Percentiles rank a stretch among this genome's conserved stretches.
phyloP scores from a whole-genome alignment of 192 early-diverging fungal species.

The Entomortierella parvispora region DNA sequence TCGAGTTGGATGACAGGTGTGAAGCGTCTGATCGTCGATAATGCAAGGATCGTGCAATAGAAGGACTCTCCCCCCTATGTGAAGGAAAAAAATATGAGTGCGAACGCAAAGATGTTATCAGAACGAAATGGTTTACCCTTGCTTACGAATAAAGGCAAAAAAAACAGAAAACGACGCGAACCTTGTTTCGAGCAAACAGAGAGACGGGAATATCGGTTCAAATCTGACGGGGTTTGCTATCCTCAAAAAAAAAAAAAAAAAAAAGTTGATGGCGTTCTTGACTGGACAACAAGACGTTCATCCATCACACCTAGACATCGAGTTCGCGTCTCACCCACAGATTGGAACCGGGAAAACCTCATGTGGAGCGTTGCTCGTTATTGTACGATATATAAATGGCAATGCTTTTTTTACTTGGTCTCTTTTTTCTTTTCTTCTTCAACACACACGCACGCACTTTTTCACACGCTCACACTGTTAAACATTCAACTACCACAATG shows the following conservation, averaged over 20 bases:
- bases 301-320: too few species aligned
- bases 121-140: not conserved
- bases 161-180: not conserved
- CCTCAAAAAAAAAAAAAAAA: not conserved
- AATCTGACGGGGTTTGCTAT: too few species aligned
- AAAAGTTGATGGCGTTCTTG: not conserved
- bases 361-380: too few species aligned
- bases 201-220: too few species aligned
- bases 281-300: too few species aligned
- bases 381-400: too few species aligned
- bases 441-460: not conserved
- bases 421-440: not conserved
- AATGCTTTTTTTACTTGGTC: not conserved
- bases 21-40: conserved; percentile 50
- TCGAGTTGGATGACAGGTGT: conserved; percentile 53
- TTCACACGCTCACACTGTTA: not conserved
- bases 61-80: not conserved
- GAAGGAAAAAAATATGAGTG: not conserved
- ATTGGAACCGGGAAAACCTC: too few species aligned
- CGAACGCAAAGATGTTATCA: not conserved
- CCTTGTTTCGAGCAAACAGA: too few species aligned
- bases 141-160: not conserved
- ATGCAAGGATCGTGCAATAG: conserved; percentile 38
- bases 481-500: too few species aligned
- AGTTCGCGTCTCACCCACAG: too few species aligned